These are phyloP conservation scores for Fusarium napiforme DNA, from an alignment of 2,329 filamentous ascomycete species.

Conservation along the genomic window DNA sequence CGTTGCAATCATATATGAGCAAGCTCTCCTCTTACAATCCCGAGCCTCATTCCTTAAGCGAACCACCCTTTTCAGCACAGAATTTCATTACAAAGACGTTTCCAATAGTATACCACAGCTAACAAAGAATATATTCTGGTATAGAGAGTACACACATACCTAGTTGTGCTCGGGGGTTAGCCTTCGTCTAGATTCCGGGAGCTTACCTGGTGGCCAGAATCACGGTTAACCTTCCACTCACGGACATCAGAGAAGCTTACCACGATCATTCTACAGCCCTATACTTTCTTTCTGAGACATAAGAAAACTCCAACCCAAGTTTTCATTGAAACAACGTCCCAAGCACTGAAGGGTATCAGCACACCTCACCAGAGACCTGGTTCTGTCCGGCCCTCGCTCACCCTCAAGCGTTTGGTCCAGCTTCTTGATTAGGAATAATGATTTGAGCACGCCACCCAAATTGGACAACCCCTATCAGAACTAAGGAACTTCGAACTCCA, in stretches of 20 bases:
- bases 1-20: background rate
- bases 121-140: background rate
- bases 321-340: background rate
- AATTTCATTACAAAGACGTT: background rate
- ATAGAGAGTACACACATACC: background rate
- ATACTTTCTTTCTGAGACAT: background rate
- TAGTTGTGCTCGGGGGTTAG: background rate
- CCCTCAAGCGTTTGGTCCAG: background rate
- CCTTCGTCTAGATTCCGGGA: background rate
- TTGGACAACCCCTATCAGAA: background rate
- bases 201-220: background rate
- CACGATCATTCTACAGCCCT: background rate
- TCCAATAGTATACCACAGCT: background rate
- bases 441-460: background rate
- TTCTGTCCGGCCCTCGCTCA: background rate
- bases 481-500: background rate
- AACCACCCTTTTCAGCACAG: background rate
- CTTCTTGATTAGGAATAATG: background rate
- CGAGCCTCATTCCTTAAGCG: background rate
- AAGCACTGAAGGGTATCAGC: slow-evolving; percentile 4
- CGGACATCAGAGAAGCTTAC: background rate
- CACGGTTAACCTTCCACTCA: background rate
- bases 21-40: background rate
- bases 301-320: background rate
- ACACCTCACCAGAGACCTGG: background rate